A percentile compares a stretch with the other conserved stretches of the same genome.
Conservation (phyloP, 2,329 filamentous ascomycete species). For the Aspergillus carbonarius region DNA sequence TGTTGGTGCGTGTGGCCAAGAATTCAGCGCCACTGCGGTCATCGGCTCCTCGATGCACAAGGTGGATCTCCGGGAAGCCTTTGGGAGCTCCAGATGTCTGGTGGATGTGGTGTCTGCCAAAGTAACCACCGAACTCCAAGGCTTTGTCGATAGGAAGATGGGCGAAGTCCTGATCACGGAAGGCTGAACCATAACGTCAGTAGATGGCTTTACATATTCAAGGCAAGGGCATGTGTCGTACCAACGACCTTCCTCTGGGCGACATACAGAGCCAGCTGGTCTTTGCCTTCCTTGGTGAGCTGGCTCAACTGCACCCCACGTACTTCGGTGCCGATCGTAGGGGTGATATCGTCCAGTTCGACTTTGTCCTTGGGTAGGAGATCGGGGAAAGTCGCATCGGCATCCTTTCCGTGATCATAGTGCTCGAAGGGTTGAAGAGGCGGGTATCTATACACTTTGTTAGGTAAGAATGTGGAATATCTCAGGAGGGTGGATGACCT, state of each 20-base stretch:
- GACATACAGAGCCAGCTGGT: slow-evolving; percentile 64
- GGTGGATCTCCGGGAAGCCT: slow-evolving; percentile 71
- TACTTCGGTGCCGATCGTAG: slow-evolving; percentile 72
- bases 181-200: slow-evolving; percentile 46
- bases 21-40: slow-evolving; percentile 62
- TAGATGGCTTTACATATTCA: neutral
- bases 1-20: slow-evolving; percentile 70
- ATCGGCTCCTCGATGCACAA: slow-evolving; percentile 71
- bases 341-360: slow-evolving; percentile 63
- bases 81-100: slow-evolving; percentile 73
- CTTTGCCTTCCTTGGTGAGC: slow-evolving; percentile 67
- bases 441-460: slow-evolving; percentile 46
- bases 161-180: slow-evolving; percentile 72
- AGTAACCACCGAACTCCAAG: slow-evolving; percentile 70
- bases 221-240: slow-evolving; percentile 26
- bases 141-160: slow-evolving; percentile 69
- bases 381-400: slow-evolving; percentile 67
- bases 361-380: slow-evolving; percentile 54
- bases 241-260: slow-evolving; percentile 65
- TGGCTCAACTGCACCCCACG: slow-evolving; percentile 69
- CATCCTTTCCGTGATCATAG: slow-evolving; percentile 73
- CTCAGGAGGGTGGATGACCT: slow-evolving; percentile 21
- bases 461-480: too few relatives aligned
- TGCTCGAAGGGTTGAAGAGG: slow-evolving; percentile 70
- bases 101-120: slow-evolving; percentile 79